Conservation (phyloP, 257 asterid genomes). For the Lithospermum erythrorhizon region DNA sequence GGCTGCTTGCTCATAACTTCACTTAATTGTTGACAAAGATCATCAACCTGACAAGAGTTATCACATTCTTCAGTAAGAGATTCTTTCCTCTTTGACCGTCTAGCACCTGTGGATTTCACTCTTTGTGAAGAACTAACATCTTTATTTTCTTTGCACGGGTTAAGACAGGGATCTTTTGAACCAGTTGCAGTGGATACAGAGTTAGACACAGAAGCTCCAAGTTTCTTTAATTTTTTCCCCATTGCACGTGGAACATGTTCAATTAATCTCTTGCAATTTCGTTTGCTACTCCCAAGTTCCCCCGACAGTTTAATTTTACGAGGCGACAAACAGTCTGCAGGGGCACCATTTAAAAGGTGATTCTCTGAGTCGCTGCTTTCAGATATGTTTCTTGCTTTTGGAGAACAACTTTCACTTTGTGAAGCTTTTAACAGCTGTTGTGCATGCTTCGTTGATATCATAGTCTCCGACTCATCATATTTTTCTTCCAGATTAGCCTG, state of each 20-base stretch:
- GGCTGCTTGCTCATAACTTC: slow-evolving; percentile 28
- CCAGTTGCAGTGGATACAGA: slow-evolving; percentile 37
- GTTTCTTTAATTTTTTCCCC: slow-evolving; percentile 57
- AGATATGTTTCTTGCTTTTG: slow-evolving; percentile 23
- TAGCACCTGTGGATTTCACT: no score
- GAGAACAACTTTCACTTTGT: slow-evolving; percentile 63
- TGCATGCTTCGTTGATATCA: slow-evolving; percentile 44
- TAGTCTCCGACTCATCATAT: slow-evolving; percentile 23
- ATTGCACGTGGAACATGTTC: slow-evolving; percentile 60
- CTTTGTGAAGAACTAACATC: slow-evolving; percentile 19
- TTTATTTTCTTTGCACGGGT: slow-evolving; percentile 34
- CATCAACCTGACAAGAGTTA: slow-evolving; percentile 27
- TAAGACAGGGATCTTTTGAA: slow-evolving; percentile 34
- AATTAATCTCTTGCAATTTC: slow-evolving; percentile 89
- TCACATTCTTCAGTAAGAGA: slow-evolving; percentile 8
- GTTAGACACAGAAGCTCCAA: slow-evolving; percentile 49
- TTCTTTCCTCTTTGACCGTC: slow-evolving; percentile 45
- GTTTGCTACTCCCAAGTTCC: slow-evolving; percentile 42
- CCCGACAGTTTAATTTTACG: slow-evolving; percentile 32
- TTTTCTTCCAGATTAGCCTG: slow-evolving; percentile 29
- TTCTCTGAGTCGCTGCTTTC: slow-evolving; percentile 52
- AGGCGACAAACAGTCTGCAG: slow-evolving; percentile 28
- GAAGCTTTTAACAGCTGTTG: slow-evolving; percentile 53
- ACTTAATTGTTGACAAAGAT: slow-evolving; percentile 36
- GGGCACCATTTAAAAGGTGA: slow-evolving; percentile 33